Conservation (phyloP, 1,284 basidiomycete species). For the Cryptococcus sp. region DNA sequence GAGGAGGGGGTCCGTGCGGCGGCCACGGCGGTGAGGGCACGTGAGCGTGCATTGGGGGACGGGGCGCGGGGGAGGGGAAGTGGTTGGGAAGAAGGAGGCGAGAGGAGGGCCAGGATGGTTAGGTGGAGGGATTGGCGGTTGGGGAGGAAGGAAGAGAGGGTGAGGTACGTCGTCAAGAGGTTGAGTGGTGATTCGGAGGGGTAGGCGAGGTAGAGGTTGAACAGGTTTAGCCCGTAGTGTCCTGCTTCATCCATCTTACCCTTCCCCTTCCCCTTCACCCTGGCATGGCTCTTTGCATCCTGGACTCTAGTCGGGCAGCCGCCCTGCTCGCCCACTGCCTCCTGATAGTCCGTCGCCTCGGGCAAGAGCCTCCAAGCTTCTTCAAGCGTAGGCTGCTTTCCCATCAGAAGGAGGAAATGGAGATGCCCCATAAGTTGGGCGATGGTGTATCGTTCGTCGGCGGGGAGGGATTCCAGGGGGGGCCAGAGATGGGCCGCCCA, state of each 20-base stretch:
- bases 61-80: background rate
- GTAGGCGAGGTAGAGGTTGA: conserved; percentile 13
- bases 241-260: background rate
- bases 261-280: background rate
- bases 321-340: too few relatives aligned
- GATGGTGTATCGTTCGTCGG: conserved; percentile 1
- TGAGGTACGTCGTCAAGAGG: background rate
- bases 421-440: conserved; percentile 5
- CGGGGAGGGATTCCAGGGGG: conserved; percentile 5
- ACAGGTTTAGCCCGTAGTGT: background rate
- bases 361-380: conserved; percentile 4
- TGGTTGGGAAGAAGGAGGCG: background rate
- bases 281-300: background rate
- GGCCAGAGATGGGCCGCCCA: conserved; percentile 13
- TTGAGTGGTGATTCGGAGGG: background rate
- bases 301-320: too few relatives aligned
- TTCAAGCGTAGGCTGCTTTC: conserved; percentile 4
- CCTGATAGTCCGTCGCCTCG: background rate
- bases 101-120: conserved; percentile 11
- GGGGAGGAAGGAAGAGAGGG: background rate
- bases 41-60: background rate
- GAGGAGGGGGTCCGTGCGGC: background rate
- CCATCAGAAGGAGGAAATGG: conserved; percentile 12
- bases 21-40: background rate
- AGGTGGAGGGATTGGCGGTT: conserved; percentile 23